Conservation (phyloP, 202 grass and related monocot genomes). For the Zizania palustris region DNA sequence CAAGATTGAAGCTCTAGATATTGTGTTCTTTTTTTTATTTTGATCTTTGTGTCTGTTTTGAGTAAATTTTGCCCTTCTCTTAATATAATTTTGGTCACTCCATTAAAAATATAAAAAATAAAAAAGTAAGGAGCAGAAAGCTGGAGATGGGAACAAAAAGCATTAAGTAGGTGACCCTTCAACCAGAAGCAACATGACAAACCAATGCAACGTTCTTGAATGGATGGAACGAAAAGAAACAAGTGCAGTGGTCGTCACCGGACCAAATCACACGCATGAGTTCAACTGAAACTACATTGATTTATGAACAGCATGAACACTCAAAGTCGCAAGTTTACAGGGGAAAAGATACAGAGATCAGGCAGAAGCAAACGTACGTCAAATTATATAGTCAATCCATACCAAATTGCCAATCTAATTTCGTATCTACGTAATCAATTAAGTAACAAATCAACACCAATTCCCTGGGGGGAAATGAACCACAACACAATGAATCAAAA, state of each 20-base stretch:
- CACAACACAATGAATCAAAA: neutral
- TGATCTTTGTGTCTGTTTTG: too few relatives aligned
- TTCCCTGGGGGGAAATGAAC: too few relatives aligned
- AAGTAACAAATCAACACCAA: too few relatives aligned
- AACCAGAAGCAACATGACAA: neutral
- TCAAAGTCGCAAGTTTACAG: neutral
- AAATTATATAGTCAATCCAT: neutral
- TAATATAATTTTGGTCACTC: too few relatives aligned
- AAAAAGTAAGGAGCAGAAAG: too few relatives aligned
- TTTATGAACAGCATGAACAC: neutral
- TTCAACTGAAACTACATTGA: neutral
- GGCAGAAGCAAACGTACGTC: neutral
- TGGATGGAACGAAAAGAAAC: neutral
- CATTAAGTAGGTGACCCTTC: conserved; percentile 23
- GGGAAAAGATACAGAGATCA: neutral
- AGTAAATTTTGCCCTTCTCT: too few relatives aligned
- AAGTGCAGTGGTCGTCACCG: neutral
- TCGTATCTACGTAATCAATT: too few relatives aligned
- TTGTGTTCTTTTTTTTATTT: too few relatives aligned
- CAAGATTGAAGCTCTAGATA: too few relatives aligned
- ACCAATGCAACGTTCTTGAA: conserved; percentile 26
- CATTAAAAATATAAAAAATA: too few relatives aligned
- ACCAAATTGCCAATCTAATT: neutral
- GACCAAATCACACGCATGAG: neutral
- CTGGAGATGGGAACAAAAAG: neutral